phyloP scores from a whole-genome alignment of 108 stramenopile genomes.

The Conticribra guillardii region DNA sequence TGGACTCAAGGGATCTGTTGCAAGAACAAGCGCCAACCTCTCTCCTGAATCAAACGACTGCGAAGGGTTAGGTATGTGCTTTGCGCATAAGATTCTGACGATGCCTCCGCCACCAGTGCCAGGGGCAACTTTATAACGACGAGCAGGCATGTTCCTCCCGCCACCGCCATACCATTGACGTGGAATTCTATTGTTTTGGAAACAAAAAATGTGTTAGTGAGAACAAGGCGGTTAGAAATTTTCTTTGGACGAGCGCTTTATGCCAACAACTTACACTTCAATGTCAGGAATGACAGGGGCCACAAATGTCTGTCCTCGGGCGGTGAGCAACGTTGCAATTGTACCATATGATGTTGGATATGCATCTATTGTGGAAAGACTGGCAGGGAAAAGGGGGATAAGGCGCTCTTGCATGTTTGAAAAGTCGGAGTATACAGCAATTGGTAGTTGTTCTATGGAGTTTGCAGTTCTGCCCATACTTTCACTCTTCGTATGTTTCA shows the following conservation, averaged over 20 bases:
- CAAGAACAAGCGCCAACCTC: conserved; percentile 63
- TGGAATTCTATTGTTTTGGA: not conserved
- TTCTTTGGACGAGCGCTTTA: not conserved
- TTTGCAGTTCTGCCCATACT: conserved; percentile 14
- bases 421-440: conserved; percentile 76
- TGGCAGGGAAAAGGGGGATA: conserved; percentile 39
- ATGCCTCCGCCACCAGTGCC: conserved; percentile 61
- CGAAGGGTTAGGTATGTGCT: conserved; percentile 49
- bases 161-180: conserved; percentile 42
- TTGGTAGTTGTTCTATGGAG: conserved; percentile 45
- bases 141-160: conserved; percentile 61
- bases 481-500: too few relatives aligned
- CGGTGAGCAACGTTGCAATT: conserved; percentile 48
- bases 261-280: not conserved
- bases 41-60: conserved; percentile 30
- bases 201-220: not conserved
- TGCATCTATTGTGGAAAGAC: conserved; percentile 44
- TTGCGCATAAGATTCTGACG: conserved; percentile 54
- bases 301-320: conserved; percentile 70
- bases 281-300: conserved; percentile 50
- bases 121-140: conserved; percentile 70
- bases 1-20: conserved; percentile 67
- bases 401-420: conserved; percentile 64
- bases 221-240: not conserved
- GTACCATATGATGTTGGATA: conserved; percentile 56